phyloP scores from a whole-genome alignment of 2,329 filamentous ascomycete genomes.

The Huntiella bhutanensis region DNA sequence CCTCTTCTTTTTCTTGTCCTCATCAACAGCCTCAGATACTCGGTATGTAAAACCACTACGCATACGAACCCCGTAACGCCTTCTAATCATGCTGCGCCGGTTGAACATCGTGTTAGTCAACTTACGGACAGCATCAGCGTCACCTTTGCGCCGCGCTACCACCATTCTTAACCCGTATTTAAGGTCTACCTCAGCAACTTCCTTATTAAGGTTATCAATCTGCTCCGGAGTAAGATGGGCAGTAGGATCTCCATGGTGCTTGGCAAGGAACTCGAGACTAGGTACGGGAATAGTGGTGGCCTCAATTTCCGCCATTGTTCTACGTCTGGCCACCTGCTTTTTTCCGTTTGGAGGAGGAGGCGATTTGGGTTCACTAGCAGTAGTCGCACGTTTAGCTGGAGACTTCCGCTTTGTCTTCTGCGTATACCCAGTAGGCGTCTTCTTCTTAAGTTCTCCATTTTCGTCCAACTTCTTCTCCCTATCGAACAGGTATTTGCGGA shows the following conservation, averaged over 20 bases:
- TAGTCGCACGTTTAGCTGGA: background rate
- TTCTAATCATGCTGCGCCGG: constrained; percentile 36
- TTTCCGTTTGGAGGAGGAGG: no score
- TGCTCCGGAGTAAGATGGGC: constrained; percentile 1
- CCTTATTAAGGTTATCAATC: background rate
- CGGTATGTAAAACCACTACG: constrained; percentile 10
- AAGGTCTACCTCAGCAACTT: background rate
- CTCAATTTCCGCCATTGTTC: background rate
- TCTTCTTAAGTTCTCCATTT: background rate
- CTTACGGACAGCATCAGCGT: constrained; percentile 20
- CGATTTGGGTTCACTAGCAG: background rate
- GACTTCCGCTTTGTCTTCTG: background rate
- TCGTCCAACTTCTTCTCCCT: background rate
- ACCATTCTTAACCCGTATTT: background rate
- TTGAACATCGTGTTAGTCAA: constrained; percentile 35
- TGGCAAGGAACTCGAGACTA: background rate
- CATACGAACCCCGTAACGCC: constrained; percentile 37
- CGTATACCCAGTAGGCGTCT: background rate
- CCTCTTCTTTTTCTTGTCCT: no score
- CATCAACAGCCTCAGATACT: no score
- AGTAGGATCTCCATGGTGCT: constrained; percentile 1
- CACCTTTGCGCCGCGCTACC: background rate
- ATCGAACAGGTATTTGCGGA: background rate
- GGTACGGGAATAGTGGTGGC: background rate
- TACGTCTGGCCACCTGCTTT: background rate